Evolutionary conservation across 345 rosid species (phyloP), one percentile per base, ranked within the genome.

Genomic region (Ceriops decandra): DNA sequence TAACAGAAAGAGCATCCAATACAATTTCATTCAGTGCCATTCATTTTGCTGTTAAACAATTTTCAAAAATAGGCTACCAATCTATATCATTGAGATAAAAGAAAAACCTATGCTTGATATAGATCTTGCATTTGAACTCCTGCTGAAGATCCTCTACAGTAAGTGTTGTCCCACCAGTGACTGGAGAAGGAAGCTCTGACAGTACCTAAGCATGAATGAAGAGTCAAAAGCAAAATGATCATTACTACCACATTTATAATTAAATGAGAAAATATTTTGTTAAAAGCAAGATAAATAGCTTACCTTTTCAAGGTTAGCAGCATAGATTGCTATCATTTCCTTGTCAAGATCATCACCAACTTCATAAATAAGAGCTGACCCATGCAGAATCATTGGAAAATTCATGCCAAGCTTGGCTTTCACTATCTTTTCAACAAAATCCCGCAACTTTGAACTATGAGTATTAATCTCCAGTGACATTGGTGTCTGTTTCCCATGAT

Each of bases 261-360:
- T 27, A 9, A 60, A 19, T 5, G 21, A 68, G 5, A 53, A 32
- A 32, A 53, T 5, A 38, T 32, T 2, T 51, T 64, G 27, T 63
- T 64, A 64, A 22, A 56, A 58, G 16, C 9, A 60, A 11, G 17
- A 30, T 11, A 49, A 52, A 27, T 13, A 4, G 28, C 10, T 56
- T 76, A 95, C 99, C 97, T 91, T 95, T 72, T 90, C 98, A 30
- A 95, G 98, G 80, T 95, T 95, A 54, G 92, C 86, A 24, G 80
- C 83, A 83, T 92, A 95, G 77, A 84, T 88, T 72, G 90, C 86
- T 30, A 82, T 82, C 98, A 82, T 81, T 60, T 74, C 85, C 60
- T 73, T 83, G 52, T 95, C 99, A 76, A 95, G 98, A 80, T 90
- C 99, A 81, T 95, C 99, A 31, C 99, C 99, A 67, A 86, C 88